These are phyloP conservation scores for Pichia thaimueangensis DNA, from an alignment of 805 yeast species.

Conservation along the genomic window DNA sequence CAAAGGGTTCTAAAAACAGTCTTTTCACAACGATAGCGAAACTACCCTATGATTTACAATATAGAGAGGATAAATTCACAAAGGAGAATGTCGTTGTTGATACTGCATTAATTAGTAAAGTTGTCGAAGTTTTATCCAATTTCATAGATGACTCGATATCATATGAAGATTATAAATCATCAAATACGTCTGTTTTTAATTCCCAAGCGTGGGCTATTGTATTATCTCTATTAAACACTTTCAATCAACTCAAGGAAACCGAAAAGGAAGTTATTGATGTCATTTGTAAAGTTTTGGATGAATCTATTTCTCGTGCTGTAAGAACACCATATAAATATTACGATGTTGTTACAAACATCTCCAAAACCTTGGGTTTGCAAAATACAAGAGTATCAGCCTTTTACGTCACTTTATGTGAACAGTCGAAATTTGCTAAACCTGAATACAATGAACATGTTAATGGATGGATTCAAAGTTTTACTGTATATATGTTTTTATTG, in stretches of 20 bases:
- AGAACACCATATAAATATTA: slow-evolving; percentile 80
- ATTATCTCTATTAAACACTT: slow-evolving; percentile 35
- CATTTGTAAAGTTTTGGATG: slow-evolving; percentile 67
- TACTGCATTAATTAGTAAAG: slow-evolving; percentile 29
- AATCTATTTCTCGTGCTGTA: slow-evolving; percentile 62
- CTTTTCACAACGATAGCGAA: slow-evolving; percentile 62
- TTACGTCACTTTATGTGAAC: slow-evolving; percentile 56
- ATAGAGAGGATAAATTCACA: slow-evolving; percentile 13
- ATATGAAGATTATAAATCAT: slow-evolving; percentile 38
- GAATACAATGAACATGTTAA: slow-evolving; percentile 18
- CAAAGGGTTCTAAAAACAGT: slow-evolving; percentile 41
- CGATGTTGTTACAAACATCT: slow-evolving; percentile 38
- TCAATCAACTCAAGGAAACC: slow-evolving; percentile 6
- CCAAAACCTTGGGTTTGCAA: slow-evolving; percentile 3
- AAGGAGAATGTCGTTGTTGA: slow-evolving; percentile 12
- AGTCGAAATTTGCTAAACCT: slow-evolving; percentile 49
- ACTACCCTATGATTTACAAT: slow-evolving; percentile 32
- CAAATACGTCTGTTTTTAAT: slow-evolving; percentile 28
- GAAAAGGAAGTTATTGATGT: slow-evolving; percentile 20
- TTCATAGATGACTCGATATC: slow-evolving; percentile 47
- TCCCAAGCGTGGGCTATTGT: slow-evolving; percentile 54
- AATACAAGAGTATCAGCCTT: slow-evolving; percentile 42
- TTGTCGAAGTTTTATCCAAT: slow-evolving; percentile 41
- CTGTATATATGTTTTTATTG: slow-evolving; percentile 40
- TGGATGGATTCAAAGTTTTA: slow-evolving; percentile 46